Conservation (phyloP, 768 basidiomycete genomes). For the Trametes coccinea region DNA sequence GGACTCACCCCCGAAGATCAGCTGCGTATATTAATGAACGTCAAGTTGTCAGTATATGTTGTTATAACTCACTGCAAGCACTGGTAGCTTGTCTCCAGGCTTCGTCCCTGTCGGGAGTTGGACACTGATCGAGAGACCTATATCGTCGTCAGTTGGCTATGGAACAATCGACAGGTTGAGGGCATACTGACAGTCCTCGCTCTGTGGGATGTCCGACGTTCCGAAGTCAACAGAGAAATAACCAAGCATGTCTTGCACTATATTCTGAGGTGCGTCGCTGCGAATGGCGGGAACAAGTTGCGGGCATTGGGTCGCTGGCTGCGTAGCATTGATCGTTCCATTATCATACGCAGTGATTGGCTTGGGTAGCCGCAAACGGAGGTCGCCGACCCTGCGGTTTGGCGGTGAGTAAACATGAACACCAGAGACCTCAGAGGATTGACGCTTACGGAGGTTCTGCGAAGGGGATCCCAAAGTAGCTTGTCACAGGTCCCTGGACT, state of each 20-base stretch:
- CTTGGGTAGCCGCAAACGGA: slow-evolving; percentile 22
- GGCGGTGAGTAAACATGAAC: slow-evolving; percentile 18
- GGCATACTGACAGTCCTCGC: slow-evolving; percentile 5
- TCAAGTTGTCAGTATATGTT: slow-evolving; percentile 26
- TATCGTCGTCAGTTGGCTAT: neutral
- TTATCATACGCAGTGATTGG: slow-evolving; percentile 29
- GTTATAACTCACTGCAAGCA: slow-evolving; percentile 47
- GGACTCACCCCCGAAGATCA: slow-evolving; percentile 37
- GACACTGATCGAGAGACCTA: slow-evolving; percentile 53
- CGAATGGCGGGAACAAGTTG: slow-evolving; percentile 31
- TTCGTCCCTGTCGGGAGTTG: slow-evolving; percentile 35
- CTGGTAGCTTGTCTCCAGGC: slow-evolving; percentile 47
- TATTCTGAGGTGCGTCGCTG: slow-evolving; percentile 21
- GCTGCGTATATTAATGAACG: neutral
- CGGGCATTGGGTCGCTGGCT: slow-evolving; percentile 40
- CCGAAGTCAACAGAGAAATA: neutral
- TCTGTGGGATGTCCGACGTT: neutral
- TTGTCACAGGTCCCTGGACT: neutral
- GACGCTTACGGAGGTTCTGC: slow-evolving; percentile 9
- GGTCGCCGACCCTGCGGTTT: slow-evolving; percentile 13
- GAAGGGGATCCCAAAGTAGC: slow-evolving; percentile 10
- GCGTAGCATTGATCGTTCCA: slow-evolving; percentile 36
- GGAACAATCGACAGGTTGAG: neutral
- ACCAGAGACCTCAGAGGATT: too few species aligned
- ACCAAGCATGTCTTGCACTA: slow-evolving; percentile 18